Evolutionary conservation across 2,329 filamentous ascomycete species (phyloP).

Genomic region (Hymenoscyphus scutula): DNA sequence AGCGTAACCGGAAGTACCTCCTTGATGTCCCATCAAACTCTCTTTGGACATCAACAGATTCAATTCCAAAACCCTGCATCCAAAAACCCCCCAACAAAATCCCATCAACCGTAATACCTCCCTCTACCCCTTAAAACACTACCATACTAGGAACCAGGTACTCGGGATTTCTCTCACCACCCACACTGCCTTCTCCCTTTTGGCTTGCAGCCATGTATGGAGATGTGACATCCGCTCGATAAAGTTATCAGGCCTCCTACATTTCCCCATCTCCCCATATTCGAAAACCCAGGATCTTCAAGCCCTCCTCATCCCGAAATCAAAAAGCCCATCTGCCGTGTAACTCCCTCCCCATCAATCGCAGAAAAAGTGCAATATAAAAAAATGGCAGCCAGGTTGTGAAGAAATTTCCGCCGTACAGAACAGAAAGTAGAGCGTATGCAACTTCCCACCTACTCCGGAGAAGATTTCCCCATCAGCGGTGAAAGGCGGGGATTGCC

Average conservation of each 20-base stretch:
- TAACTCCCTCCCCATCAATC: neutral
- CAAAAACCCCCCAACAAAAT: neutral
- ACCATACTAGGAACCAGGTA: neutral
- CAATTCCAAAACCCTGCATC: neutral
- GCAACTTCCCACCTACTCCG: neutral
- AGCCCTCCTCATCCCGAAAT: neutral
- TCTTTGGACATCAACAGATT: neutral
- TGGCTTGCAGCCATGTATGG: neutral
- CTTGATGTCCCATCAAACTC: neutral
- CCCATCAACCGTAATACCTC: neutral
- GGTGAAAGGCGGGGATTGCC: neutral
- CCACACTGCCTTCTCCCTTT: neutral
- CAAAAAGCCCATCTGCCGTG: neutral
- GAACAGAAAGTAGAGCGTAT: neutral
- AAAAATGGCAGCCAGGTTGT: neutral
- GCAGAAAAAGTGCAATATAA: neutral
- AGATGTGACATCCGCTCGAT: neutral
- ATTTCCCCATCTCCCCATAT: constrained; percentile 3
- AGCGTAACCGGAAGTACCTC: neutral
- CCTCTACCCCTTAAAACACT: no score
- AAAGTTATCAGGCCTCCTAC: neutral
- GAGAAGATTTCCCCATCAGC: neutral
- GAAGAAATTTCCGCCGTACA: no score
- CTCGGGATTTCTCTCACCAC: neutral
- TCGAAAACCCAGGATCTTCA: neutral